Percentiles rank a stretch among this genome's conserved stretches.
Conservation (phyloP, 2,329 filamentous ascomycete species). For the Chrysoporthe cubensis region DNA sequence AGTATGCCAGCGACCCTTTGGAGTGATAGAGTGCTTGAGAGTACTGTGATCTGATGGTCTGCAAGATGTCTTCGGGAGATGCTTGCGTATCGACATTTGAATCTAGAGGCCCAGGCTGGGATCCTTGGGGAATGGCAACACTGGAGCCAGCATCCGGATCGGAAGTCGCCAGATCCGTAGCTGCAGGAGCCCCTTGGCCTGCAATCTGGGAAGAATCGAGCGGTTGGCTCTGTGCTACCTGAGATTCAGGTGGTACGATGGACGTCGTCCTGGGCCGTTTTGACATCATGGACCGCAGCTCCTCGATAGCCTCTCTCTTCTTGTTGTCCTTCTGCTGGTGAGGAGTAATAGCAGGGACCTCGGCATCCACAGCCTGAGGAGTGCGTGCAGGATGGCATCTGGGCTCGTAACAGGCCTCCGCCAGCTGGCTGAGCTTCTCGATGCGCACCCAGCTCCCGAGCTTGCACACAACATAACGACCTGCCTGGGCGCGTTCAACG, state of each 20-base stretch:
- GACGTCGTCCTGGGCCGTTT: conserved; percentile 53
- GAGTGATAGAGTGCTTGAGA: conserved; percentile 66
- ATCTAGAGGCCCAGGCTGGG: conserved; percentile 21
- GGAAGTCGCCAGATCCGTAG: neutral
- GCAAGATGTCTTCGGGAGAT: conserved; percentile 57
- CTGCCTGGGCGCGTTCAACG: conserved; percentile 65
- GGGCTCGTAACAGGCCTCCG: conserved; percentile 50
- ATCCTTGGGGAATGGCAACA: conserved; percentile 3
- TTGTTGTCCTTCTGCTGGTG: conserved; percentile 54
- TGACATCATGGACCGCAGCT: conserved; percentile 64
- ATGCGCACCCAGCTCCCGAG: conserved; percentile 69
- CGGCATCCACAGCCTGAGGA: conserved; percentile 20
- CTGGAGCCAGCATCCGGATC: neutral
- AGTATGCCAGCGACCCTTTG: conserved; percentile 78
- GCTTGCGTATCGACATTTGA: conserved; percentile 40
- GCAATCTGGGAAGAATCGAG: neutral
- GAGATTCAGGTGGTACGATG: conserved; percentile 40
- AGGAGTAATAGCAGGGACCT: conserved; percentile 45
- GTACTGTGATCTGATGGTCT: conserved; percentile 62
- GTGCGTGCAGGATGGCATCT: conserved; percentile 34
- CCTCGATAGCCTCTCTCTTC: conserved; percentile 63
- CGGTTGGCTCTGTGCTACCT: conserved; percentile 28
- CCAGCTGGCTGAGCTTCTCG: conserved; percentile 53
- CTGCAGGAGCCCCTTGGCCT: conserved; percentile 12
- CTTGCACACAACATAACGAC: conserved; percentile 70